Base-by-base conservation (phyloP, 306 rosid species). In the Luffa aegyptiaca region DNA sequence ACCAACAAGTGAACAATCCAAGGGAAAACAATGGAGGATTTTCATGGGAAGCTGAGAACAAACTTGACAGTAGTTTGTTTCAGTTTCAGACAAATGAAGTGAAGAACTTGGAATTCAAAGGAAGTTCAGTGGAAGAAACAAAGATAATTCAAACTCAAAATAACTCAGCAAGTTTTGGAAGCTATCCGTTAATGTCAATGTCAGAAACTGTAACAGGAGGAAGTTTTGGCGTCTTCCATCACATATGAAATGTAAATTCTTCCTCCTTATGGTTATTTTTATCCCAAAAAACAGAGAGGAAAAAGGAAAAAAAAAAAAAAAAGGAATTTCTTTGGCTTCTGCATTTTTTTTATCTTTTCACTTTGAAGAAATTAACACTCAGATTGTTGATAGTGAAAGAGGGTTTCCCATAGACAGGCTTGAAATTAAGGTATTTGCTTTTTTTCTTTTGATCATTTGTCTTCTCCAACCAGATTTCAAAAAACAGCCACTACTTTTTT, bases 11-110 rank as follows among this genome's bases (percentile, higher is more conserved):
- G 82, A 90, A 64, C 81, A 74, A 45, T 51, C 20, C 65, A 69
- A 81, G 86, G 55, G 91, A 92, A 48, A 18, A 70, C 4, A 89
- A 86, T 88, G 92, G 83, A 16, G 65, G 56, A 16, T 87, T 81
- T 55, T 65, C 89, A 2, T 92, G 98, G 98, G 96, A 92, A 4
- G 84, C 84, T 11, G 90, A 92, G 33, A 87, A 87, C 82, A 90
- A 86, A 56, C 76, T 88, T 10, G 97, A 92, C 3, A 79, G 88
- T 68, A 79, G 88, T 69, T 81, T 89, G 82, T 86, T 90, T 77
- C 93, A 92, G 87, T 89, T 88, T 81, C 93, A 86, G 44, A 75
- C 49, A 16, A 85, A 86, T 72, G 90, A 80, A n/a, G 66, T 86
- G 31, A 92, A 92, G 84, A 83, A 93, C 0, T 90, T 89, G 82